phyloP scores from a whole-genome alignment of 73 alveolate species.

The Paramecium caudatum region DNA sequence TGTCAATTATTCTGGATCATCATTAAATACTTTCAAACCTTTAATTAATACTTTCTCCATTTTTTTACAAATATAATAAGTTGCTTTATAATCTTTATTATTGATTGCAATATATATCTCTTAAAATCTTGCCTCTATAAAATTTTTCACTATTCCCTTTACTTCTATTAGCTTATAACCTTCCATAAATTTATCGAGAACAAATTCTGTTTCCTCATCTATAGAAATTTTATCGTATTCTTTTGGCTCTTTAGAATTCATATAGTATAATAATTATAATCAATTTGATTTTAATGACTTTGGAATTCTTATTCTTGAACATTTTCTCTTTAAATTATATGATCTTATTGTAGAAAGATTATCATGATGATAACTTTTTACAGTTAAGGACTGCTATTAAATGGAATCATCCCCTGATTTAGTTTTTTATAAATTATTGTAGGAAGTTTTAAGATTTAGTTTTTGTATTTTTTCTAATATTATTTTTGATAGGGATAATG shows the following conservation, averaged over 20 bases:
- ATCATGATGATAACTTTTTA: slow-evolving; percentile 6
- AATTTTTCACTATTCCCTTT: slow-evolving; percentile 11
- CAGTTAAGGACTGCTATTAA: not conserved
- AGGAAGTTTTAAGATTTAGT: not conserved
- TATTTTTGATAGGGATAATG: not conserved
- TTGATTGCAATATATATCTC: not conserved
- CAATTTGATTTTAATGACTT: no score
- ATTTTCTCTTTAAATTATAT: no score
- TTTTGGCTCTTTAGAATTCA: not conserved
- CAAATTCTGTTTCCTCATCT: slow-evolving; percentile 59
- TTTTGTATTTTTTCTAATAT: not conserved
- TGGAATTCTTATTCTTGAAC: no score
- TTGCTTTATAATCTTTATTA: not conserved
- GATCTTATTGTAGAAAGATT: slow-evolving; percentile 17
- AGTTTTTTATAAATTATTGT: not conserved
- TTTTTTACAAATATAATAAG: slow-evolving; percentile 38
- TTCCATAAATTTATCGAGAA: slow-evolving; percentile 50
- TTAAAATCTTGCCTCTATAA: slow-evolving; percentile 3
- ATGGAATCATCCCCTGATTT: not conserved
- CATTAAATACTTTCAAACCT: not conserved
- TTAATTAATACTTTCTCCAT: slow-evolving; percentile 10
- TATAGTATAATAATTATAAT: no score
- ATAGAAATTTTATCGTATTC: slow-evolving; percentile 21
- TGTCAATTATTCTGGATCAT: not conserved
- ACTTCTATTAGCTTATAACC: not conserved